These are phyloP conservation scores for Xylaria telfairii DNA, from an alignment of 495 filamentous ascomycete genomes.

Conservation along the genomic window DNA sequence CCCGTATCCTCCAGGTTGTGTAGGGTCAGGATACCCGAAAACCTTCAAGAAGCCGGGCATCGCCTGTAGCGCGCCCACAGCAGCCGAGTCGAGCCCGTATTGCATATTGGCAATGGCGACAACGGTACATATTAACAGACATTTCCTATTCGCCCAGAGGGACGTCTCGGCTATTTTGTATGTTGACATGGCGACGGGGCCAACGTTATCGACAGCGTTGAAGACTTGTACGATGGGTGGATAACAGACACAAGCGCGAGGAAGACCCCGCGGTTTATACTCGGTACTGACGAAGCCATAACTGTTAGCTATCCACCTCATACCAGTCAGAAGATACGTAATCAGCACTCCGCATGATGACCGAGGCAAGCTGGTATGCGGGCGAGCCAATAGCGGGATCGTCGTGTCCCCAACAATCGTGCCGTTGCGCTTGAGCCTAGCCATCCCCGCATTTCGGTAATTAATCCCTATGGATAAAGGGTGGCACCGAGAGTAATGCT, in stretches of 20 bases:
- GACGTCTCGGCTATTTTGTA: conserved; percentile 43
- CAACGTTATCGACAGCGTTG: background rate
- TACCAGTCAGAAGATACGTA: background rate
- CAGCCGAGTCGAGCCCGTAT: conserved; percentile 51
- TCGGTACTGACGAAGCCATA: background rate
- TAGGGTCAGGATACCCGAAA: conserved; percentile 51
- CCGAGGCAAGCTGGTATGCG: background rate
- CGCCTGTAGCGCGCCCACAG: conserved; percentile 48
- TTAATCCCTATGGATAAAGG: conserved; percentile 14
- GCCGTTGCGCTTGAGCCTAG: background rate
- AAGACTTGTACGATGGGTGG: background rate
- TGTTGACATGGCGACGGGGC: conserved; percentile 18
- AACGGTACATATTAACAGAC: conserved; percentile 45
- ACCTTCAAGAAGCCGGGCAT: conserved; percentile 56
- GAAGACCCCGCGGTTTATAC: background rate
- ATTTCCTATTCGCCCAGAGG: conserved; percentile 49
- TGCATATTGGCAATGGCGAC: conserved; percentile 52
- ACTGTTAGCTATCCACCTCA: background rate
- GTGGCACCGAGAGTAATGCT: background rate
- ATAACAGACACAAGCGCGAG: no score
- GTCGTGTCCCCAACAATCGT: background rate
- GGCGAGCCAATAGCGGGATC: conserved; percentile 8
- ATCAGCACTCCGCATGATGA: conserved; percentile 13
- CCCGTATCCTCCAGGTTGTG: conserved; percentile 35
- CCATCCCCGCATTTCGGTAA: conserved; percentile 40